Evolutionary conservation across 371 early-diverging fungal genomes (phyloP).

Genomic region (Apophysomyces sp.): DNA sequence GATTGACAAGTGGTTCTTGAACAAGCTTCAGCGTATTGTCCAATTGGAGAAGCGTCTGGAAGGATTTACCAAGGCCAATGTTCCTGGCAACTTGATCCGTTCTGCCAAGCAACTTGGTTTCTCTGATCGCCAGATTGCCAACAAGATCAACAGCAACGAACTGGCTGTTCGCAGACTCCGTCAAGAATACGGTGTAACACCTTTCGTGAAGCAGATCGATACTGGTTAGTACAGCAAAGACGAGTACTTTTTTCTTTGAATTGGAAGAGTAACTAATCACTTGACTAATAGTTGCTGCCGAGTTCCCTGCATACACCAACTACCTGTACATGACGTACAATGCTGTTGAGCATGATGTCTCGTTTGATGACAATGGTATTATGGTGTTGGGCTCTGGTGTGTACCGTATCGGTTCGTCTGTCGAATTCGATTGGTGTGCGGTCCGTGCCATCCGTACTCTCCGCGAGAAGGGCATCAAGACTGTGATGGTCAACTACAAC

Average conservation of each 20-base stretch:
- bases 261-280: not conserved
- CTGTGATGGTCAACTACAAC: constrained; percentile 97
- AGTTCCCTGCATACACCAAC: constrained; percentile 95
- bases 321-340: constrained; percentile 97
- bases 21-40: constrained; percentile 78
- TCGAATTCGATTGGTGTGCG: constrained; percentile 98
- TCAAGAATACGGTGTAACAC: constrained; percentile 73
- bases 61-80: constrained; percentile 46
- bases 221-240: constrained; percentile 50
- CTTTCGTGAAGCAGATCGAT: constrained; percentile 96
- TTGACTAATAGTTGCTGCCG: constrained; percentile 75
- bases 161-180: constrained; percentile 84
- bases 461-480: constrained; percentile 78
- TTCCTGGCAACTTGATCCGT: constrained; percentile 62
- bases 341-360: constrained; percentile 85
- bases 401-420: constrained; percentile 94
- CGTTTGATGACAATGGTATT: constrained; percentile 84
- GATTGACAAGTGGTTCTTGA: constrained; percentile 96
- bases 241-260: not conserved
- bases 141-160: constrained; percentile 78
- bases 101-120: constrained; percentile 91
- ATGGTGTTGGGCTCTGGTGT: constrained; percentile 97
- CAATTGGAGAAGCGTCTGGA: constrained; percentile 45
- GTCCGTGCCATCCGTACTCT: constrained; percentile 91
- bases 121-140: constrained; percentile 87